These are phyloP conservation scores for Starmerella bombi DNA, from an alignment of 805 yeast species.

Conservation along the genomic window DNA sequence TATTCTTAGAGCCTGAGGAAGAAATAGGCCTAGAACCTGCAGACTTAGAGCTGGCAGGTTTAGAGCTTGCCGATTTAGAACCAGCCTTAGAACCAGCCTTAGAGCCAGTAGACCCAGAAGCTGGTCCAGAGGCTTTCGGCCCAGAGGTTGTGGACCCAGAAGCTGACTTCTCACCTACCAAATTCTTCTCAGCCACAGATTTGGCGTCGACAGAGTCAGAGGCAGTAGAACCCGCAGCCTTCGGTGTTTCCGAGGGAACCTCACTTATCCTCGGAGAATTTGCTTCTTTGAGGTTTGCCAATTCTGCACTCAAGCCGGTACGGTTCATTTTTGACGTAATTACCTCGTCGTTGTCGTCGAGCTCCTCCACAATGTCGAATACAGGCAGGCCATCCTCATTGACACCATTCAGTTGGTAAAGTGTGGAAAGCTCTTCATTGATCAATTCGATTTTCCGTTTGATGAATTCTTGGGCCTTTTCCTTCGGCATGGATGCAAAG, in stretches of 20 bases:
- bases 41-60: too few relatives aligned
- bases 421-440: conserved; percentile 9
- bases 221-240: background rate
- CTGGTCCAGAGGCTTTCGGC: too few relatives aligned
- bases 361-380: conserved; percentile 71
- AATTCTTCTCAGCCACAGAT: too few relatives aligned
- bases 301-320: conserved; percentile 7
- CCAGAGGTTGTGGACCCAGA: too few relatives aligned
- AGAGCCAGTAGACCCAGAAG: too few relatives aligned
- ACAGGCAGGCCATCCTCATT: conserved; percentile 45
- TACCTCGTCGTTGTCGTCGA: conserved; percentile 75
- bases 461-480: conserved; percentile 18
- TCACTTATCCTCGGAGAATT: background rate
- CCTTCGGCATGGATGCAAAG: conserved; percentile 20
- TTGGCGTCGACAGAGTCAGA: background rate
- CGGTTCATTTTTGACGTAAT: conserved; percentile 36
- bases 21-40: too few relatives aligned
- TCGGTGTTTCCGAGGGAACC: background rate
- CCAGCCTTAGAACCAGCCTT: too few relatives aligned
- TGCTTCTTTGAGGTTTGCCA: background rate
- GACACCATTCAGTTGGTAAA: conserved; percentile 15
- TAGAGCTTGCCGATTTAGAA: too few relatives aligned
- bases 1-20: too few relatives aligned
- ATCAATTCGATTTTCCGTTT: conserved; percentile 12
- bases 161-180: too few relatives aligned